Evolutionary conservation across 1,284 basidiomycete genomes (phyloP), one percentile per base, ranked within the genome.

Genomic region (Pseudozyma pruni): DNA sequence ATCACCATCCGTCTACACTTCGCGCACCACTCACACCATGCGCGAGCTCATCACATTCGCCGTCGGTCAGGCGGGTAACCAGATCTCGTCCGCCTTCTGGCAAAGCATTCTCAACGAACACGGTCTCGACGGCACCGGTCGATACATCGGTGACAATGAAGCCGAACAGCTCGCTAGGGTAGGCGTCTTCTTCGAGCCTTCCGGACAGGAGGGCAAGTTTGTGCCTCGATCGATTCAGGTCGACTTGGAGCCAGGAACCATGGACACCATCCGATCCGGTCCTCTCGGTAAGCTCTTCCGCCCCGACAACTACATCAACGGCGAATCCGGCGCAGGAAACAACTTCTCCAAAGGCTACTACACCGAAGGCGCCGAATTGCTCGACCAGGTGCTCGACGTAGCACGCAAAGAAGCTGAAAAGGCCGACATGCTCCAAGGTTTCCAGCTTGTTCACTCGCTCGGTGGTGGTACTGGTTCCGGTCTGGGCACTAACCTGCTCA

Each of bases 161-260:
- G 75, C 61, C 7, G 55, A 67, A 40, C 69, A 81, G 49, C 70
- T 81, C 41, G 56, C 52, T 35, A 72, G 63, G 40, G 71, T 81
- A 38, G 78, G 76, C 38, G 81, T 83, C 45, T 83, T 83, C 70
- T 82, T 83, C 42, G 78, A 81, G 54, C 75, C 78, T 17, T 73
- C 75, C 6, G 76, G 72, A 17, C 52, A 61, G 33, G 72, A 80
- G 51, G 70, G 74, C 48, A 82, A 82, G 56, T 83, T 64, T 48
- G 81, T 83, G 1, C 81, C 81, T 41, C 73, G 76, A 61, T 93
- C 94, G 57, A 91, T 83, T 87, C 95, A 81, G 88, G 85, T 97
- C 75, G 94, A 97, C 85, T 85, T 97, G 47, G 94, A 97, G 83
- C 86, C 89, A 6, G 91, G 92, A n/a, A 94, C 96, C 8, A 90